A percentile compares a stretch with the other conserved stretches of the same genome.
Conservation (phyloP, 345 rosid genomes). For the Camelina hispida region DNA sequence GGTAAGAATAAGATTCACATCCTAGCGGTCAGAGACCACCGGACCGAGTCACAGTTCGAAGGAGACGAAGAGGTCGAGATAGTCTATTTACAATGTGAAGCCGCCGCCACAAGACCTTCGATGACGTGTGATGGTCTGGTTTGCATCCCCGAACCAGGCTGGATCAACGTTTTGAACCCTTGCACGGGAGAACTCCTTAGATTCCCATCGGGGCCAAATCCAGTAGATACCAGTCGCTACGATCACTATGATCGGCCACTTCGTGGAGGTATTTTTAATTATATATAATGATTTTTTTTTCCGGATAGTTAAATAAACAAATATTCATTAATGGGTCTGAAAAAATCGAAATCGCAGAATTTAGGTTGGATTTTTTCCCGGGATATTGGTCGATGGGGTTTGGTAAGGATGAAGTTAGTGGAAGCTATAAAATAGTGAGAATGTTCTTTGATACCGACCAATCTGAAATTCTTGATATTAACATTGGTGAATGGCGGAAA, state of each 20-base stretch:
- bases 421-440: no score
- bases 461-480: background rate
- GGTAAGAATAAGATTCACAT: background rate
- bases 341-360: no score
- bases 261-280: no score
- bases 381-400: no score
- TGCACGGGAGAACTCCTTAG: background rate
- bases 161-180: slow-evolving; percentile 20
- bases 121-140: slow-evolving; percentile 18
- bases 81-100: slow-evolving; percentile 1
- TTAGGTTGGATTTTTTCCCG: no score
- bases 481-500: background rate
- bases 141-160: slow-evolving; percentile 16
- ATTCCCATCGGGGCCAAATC: slow-evolving; percentile 9
- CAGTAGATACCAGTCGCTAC: background rate
- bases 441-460: no score
- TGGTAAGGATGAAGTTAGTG: no score
- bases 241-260: no score
- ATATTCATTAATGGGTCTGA: no score
- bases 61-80: slow-evolving; percentile 11
- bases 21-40: background rate
- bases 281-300: no score
- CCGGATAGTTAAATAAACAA: no score
- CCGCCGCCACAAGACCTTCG: background rate
- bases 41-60: no score